Base-by-base conservation (phyloP, 176 grass and related monocot genomes). In the Hyparrhenia diplandra region DNA sequence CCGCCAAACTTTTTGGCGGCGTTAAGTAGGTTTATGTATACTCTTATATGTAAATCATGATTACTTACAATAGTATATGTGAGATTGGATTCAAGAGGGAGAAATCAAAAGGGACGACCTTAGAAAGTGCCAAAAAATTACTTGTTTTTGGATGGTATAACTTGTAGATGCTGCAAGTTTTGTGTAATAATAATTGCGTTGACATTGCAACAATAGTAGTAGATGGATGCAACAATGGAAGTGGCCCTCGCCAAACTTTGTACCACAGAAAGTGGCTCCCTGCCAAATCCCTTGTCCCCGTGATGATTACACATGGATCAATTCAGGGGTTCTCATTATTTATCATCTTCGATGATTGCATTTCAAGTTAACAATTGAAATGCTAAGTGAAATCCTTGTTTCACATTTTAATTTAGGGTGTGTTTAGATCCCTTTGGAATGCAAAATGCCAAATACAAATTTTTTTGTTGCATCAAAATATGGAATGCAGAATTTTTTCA, bases 101-200 rank as follows among this genome's bases (percentile, higher is more conserved):
- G 46, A 49, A 49, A 49, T 49, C n/a, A 54, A 54, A 54, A 54
- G 49, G 35, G 13, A 55, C 1, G 6, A 21, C 49, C 18, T n/a
- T 21, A 52, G 18, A 57, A 74, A 67, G 32, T 42, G 72, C 16
- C 62, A 29, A 24, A 21, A 24, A 47, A 41, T 21, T 23, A 35
- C 9, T 58, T 17, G 34, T 39, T 64, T 10, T 65, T n/a, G 64
- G 36, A 25, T 61, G 74, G 49, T 60, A 71, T 78, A 72, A 79
- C 83, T 72, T 85, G 75, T 40, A 30, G 75, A 51, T 14, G 55
- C 67, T 85, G 51, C 75, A 79, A 85, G 31, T 52, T n/a, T 52
- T n/a, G 37, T 41, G 71, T 23, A 34, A 74, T 80, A 37, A 72
- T 78, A n/a, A n/a, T 62, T 71, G 40, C 40, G 40, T 85, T 78